A percentile compares a stretch with the other conserved stretches of the same genome.
Conservation (phyloP, 106 monocot species). For the Phalaenopsis equestris region DNA sequence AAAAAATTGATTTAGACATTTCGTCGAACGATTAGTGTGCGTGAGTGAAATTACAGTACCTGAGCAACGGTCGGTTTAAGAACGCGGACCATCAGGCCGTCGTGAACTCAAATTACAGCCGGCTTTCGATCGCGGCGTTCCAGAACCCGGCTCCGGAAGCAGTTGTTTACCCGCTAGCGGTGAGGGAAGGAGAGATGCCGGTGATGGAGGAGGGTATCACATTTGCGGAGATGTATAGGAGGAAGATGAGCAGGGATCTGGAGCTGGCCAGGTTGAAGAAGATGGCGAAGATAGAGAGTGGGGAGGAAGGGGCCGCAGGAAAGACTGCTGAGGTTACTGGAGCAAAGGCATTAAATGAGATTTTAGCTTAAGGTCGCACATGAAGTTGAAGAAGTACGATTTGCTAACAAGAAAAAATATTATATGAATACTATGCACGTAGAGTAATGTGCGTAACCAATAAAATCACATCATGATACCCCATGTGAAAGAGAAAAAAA, state of each 20-base stretch:
- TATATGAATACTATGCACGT: too few relatives aligned
- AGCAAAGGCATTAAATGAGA: not conserved
- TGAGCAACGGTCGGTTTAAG: constrained; percentile 94
- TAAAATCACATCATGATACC: too few relatives aligned
- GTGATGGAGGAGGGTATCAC: constrained; percentile 75
- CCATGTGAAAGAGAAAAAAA: too few relatives aligned
- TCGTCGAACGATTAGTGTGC: not conserved
- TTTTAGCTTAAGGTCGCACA: not conserved
- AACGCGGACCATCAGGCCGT: constrained; percentile 95
- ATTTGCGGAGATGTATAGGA: constrained; percentile 76
- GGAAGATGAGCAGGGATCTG: constrained; percentile 76
- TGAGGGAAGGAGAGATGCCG: constrained; percentile 72
- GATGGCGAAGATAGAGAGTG: constrained; percentile 29
- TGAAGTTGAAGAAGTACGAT: too few relatives aligned
- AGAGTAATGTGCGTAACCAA: too few relatives aligned
- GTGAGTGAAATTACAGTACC: constrained; percentile 29
- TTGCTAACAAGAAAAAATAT: too few relatives aligned
- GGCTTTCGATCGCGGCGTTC: constrained; percentile 84
- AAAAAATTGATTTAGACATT: not conserved
- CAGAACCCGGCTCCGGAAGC: constrained; percentile 90
- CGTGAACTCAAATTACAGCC: constrained; percentile 74
- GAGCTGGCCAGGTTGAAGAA: constrained; percentile 86
- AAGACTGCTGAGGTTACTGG: not conserved
- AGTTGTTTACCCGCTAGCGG: constrained; percentile 61
- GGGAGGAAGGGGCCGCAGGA: not conserved